phyloP scores from a whole-genome alignment of 805 yeast species.

The Starmerella powellii region DNA sequence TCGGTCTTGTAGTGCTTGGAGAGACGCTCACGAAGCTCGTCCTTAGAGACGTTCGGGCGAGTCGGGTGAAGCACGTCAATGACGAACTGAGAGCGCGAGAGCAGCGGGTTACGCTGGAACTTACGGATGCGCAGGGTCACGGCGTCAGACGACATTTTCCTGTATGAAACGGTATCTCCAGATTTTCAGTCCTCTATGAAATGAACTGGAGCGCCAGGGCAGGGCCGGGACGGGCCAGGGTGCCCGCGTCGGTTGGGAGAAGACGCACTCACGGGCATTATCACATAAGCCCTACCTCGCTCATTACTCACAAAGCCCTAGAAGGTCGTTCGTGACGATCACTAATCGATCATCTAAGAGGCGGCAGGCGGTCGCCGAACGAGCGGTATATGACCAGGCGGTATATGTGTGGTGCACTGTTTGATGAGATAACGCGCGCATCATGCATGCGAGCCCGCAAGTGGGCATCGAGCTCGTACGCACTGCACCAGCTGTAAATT shows the following conservation, averaged over 20 bases:
- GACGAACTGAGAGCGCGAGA: constrained; percentile 99
- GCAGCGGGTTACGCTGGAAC: constrained; percentile 97
- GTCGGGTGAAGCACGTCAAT: constrained; percentile 99
- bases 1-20: constrained; percentile 83
- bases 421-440: too few relatives aligned
- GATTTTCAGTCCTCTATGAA: constrained; percentile 13
- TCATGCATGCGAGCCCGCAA: too few relatives aligned
- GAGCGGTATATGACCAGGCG: too few relatives aligned
- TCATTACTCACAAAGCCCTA: constrained; percentile 1
- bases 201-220: constrained; percentile 2
- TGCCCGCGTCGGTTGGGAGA: constrained; percentile 16
- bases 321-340: too few relatives aligned
- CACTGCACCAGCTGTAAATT: too few relatives aligned
- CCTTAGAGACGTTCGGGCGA: constrained; percentile 98
- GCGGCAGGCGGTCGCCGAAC: too few relatives aligned
- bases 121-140: constrained; percentile 99
- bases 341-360: too few relatives aligned
- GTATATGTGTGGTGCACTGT: too few relatives aligned
- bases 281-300: background rate
- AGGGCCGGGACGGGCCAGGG: constrained; percentile 16
- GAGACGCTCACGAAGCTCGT: constrained; percentile 91
- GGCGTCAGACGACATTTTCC: constrained; percentile 70
- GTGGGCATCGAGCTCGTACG: too few relatives aligned
- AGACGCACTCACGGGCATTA: too few relatives aligned
- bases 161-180: constrained; percentile 11